Conservation (phyloP, 176 grass and related monocot genomes). For the Oryza meridionalis region DNA sequence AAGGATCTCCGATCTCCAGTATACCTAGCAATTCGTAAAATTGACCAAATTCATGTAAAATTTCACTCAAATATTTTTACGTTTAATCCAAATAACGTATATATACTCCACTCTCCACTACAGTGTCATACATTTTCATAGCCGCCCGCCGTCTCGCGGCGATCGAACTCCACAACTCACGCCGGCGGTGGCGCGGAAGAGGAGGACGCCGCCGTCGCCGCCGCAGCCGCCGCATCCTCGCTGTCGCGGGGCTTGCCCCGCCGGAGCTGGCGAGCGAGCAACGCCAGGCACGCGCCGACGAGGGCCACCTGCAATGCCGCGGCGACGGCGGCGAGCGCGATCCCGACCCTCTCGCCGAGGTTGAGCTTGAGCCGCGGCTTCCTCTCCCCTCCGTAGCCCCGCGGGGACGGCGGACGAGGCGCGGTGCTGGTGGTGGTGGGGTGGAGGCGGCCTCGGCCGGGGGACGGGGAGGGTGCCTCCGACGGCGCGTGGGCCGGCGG, state of each 20-base stretch:
- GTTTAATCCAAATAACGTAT: not conserved
- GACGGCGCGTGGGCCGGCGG: not conserved
- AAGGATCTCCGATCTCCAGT: no score
- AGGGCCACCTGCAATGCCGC: constrained; percentile 34
- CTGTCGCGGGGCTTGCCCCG: not conserved
- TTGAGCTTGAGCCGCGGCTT: constrained; percentile 56
- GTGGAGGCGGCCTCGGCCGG: not conserved
- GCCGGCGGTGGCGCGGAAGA: not conserved
- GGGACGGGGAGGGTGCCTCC: not conserved
- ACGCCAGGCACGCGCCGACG: constrained; percentile 32
- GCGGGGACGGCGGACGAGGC: not conserved
- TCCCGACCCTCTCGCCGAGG: constrained; percentile 59
- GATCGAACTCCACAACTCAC: not conserved
- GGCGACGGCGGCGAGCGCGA: constrained; percentile 56
- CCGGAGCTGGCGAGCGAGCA: constrained; percentile 35
- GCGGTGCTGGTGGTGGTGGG: not conserved
- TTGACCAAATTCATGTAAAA: not conserved
- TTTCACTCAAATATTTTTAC: not conserved
- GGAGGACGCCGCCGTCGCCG: not conserved
- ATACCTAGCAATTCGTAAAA: not conserved
- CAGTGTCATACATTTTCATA: not conserved
- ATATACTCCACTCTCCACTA: not conserved
- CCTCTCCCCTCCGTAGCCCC: not conserved
- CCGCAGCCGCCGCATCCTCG: not conserved
- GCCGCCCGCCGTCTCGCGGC: no score